Evolutionary conservation across 139 green algal species (phyloP).

Genomic region (Chloropicon primus): DNA sequence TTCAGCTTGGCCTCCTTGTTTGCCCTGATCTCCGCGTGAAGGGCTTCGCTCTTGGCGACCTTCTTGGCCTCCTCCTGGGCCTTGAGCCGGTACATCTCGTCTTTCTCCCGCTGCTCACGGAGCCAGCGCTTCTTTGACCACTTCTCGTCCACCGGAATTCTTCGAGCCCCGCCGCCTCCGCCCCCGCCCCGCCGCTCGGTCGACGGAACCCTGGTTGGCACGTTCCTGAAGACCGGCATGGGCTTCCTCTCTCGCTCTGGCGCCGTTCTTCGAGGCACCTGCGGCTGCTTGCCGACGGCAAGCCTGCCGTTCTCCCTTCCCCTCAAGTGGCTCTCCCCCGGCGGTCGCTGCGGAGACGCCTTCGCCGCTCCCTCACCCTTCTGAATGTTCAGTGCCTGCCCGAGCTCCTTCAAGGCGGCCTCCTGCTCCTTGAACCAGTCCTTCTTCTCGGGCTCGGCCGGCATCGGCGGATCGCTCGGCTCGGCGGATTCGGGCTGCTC

Average conservation of each 20-base stretch:
- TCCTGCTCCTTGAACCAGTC: not conserved
- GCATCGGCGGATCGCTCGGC: too few species aligned
- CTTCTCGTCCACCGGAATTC: not conserved
- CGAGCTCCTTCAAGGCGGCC: not conserved
- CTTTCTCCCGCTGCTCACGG: not conserved
- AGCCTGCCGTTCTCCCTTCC: too few species aligned
- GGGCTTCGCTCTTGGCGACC: not conserved
- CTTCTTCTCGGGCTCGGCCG: not conserved
- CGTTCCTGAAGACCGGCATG: not conserved
- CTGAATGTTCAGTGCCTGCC: not conserved
- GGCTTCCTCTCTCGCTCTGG: not conserved
- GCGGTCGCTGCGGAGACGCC: too few species aligned
- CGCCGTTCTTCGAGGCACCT: too few species aligned
- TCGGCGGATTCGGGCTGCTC: too few species aligned
- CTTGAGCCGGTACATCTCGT: not conserved
- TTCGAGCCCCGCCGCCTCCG: too few species aligned
- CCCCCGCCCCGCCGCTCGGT: too few species aligned
- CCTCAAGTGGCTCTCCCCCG: too few species aligned
- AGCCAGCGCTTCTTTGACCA: not conserved
- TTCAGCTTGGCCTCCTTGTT: not conserved
- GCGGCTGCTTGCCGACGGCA: too few species aligned
- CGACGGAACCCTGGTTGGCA: too few species aligned
- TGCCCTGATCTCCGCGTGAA: not conserved
- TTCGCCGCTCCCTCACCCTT: too few species aligned
- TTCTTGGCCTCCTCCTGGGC: not conserved